Evolutionary conservation across 1,284 basidiomycete genomes (phyloP).

Genomic region (Heterobasidion occidentale): DNA sequence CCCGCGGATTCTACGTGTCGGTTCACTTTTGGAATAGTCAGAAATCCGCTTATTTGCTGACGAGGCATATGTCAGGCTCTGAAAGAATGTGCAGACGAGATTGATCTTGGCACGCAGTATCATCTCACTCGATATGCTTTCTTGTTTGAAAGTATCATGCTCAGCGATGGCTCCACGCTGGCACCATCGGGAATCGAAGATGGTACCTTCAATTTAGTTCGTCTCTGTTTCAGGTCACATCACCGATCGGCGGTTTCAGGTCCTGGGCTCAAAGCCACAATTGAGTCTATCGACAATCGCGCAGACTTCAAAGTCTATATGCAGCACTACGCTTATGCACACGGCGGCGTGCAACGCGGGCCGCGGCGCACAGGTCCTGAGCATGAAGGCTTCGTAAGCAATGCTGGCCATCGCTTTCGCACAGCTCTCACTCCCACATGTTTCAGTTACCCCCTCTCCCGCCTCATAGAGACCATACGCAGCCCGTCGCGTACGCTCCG

Average conservation of each 20-base stretch:
- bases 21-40: slow-evolving; percentile 20
- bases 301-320: slow-evolving; percentile 95
- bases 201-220: slow-evolving; percentile 20
- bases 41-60: slow-evolving; percentile 1
- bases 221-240: neutral
- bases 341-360: slow-evolving; percentile 56
- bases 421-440: slow-evolving; percentile 5
- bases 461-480: slow-evolving; percentile 27
- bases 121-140: slow-evolving; percentile 94
- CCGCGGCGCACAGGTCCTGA: slow-evolving; percentile 77
- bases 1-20: slow-evolving; percentile 85
- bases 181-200: slow-evolving; percentile 70
- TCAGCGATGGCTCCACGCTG: slow-evolving; percentile 83
- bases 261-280: slow-evolving; percentile 78
- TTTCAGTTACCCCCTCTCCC: slow-evolving; percentile 56
- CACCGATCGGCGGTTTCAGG: slow-evolving; percentile 25
- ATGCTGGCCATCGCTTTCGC: slow-evolving; percentile 3
- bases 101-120: slow-evolving; percentile 95
- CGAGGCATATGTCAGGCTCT: slow-evolving; percentile 51
- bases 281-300: slow-evolving; percentile 90
- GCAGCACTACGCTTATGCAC: slow-evolving; percentile 91
- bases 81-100: slow-evolving; percentile 94
- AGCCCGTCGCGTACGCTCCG: slow-evolving; percentile 1
- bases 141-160: slow-evolving; percentile 84
- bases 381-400: slow-evolving; percentile 81